Evolutionary conservation across 306 rosid species (phyloP), one percentile per base, ranked within the genome.

Genomic region (Cucurbita ficifolia): DNA sequence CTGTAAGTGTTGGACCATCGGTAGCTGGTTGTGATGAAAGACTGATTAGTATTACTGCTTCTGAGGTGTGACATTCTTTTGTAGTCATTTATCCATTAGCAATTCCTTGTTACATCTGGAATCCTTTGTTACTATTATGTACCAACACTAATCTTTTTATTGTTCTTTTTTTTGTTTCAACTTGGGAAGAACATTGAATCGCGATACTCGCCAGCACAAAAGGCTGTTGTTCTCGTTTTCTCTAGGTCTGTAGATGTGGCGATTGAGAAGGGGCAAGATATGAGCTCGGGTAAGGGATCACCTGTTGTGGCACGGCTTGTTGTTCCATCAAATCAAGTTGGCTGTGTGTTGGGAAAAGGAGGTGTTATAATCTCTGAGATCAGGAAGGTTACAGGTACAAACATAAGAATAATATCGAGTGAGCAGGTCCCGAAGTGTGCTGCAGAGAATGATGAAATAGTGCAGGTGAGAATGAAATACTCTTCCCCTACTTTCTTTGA

Each of bases 341-440:
- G 99, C 77, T 94, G 99, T 81, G 82, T 94, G 81, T 72, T 94
- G 82, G 99, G 99, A 82, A 94, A 89, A 84, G 97, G 99, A 45
- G 99, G 99, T 69, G 80, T 74, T 59, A 87, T 91, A 70, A 79
- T 94, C 67, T 76, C 99, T 36, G 99, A 91, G 81, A 94, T 94
- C 76, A 86, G 96, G 72, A 91, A 84, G 84, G 86, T 78, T 76
- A 94, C 97, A 4, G 91, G 97, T 56, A 81, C 99, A 77, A 76
- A 82, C 83, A 91, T 94, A 62, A 81, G 84, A 83, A 81, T 94
- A 80, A 49, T 86, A 73, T 86, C 90, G 51, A 79, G 90, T 43
- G 89, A 88, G 72, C 89, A 86, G 86, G 92, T 85, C 84, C 94
- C 96, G 1, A 94, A 94, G 77, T 94, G 97, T 81, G 92, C 83